Evolutionary conservation across 2,329 filamentous ascomycete genomes (phyloP).

Genomic region (Xylariaceae sp.): DNA sequence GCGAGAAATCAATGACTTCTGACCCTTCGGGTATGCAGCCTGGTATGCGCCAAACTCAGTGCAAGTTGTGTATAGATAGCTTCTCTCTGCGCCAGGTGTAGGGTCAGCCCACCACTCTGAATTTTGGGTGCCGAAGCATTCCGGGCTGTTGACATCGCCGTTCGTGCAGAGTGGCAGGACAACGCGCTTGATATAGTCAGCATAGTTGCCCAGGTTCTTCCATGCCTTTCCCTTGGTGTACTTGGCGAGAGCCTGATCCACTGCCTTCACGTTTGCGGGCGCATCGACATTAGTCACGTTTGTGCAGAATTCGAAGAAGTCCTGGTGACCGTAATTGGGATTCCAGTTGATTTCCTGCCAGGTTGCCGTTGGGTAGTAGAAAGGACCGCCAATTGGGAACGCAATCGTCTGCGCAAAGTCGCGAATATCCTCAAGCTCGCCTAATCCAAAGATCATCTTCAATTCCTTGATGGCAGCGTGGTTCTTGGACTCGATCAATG

Average conservation of each 20-base stretch:
- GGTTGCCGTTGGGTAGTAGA: conserved; percentile 48
- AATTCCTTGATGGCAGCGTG: conserved; percentile 40
- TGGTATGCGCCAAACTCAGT: conserved; percentile 48
- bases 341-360: conserved; percentile 56
- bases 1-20: conserved; percentile 44
- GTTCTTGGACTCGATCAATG: conserved; percentile 41
- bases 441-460: conserved; percentile 47
- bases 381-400: conserved; percentile 28
- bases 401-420: conserved; percentile 50
- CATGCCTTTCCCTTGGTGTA: conserved; percentile 49
- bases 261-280: conserved; percentile 40
- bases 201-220: conserved; percentile 51
- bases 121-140: conserved; percentile 43
- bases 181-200: conserved; percentile 45
- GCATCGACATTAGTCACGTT: conserved; percentile 48
- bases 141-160: conserved; percentile 38
- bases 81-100: conserved; percentile 39
- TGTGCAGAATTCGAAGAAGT: conserved; percentile 52
- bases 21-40: conserved; percentile 40
- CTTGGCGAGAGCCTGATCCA: conserved; percentile 45
- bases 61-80: conserved; percentile 51
- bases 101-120: conserved; percentile 43
- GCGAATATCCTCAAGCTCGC: conserved; percentile 39
- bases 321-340: conserved; percentile 35
- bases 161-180: conserved; percentile 42